Base-by-base conservation (phyloP, 1,284 basidiomycete species). In the Dichomitus squalens region DNA sequence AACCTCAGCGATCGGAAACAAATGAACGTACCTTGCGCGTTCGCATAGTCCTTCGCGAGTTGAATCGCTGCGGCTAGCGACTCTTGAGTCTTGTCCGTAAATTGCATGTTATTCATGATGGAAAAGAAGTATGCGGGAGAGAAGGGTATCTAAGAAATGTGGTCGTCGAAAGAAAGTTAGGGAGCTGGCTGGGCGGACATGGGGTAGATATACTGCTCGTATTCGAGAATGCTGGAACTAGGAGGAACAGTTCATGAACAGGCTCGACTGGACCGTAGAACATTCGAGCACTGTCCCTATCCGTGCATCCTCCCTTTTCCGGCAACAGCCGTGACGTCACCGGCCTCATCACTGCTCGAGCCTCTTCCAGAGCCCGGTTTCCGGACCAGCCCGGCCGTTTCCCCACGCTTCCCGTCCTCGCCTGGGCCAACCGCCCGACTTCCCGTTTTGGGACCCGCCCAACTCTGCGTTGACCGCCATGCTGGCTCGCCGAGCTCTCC, bases 11-110 rank as follows among this genome's bases (percentile, higher is more conserved):
- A 27, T 2, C 9, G 29, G 20, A 18, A 5, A 58, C 47, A 21
- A 1, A 4, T 8, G 18, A n/a, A 67, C 69, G 58, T 71, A 86
- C 87, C 81, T 80, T 93, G 90, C 1, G 86, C 85, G 68, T 95
- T 87, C 9, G 88, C 80, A 70, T 93, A 85, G 72, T 95, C 92
- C 70, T 86, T 92, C 33, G 93, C 91, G 41, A 92, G 81, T 69
- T 93, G 91, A 51, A 93, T 72, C 1, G 92, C 87, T 44, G 83
- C 81, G 43, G 80, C 72, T 53, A 95, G 67, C 23, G 87, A 80
- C 64, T 84, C 77, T 67, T 86, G 81, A 7, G 92, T 83, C 70
- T 88, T 90, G 71, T 95, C 90, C 16, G 93, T 95, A 68, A 93
- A 90, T 55, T 94, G 86, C 61, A 88, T 12, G 44, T 47, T 47